Conservation (phyloP, 768 basidiomycete genomes). For the Amyloporia xantha region DNA sequence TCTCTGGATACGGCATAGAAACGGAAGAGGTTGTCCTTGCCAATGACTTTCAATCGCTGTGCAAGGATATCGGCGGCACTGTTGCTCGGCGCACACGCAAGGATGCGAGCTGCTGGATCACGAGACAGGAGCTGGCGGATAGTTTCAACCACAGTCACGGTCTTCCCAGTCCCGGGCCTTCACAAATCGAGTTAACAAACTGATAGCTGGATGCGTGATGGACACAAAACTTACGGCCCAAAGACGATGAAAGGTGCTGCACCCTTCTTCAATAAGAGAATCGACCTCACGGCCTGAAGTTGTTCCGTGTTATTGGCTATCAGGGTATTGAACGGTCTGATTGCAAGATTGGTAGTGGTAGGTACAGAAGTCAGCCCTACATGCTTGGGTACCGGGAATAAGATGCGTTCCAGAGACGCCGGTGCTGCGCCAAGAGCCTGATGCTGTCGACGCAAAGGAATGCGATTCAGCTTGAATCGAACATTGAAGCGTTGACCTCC, state of each 20-base stretch:
- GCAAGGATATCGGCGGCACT: constrained; percentile 60
- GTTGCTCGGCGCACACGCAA: constrained; percentile 65
- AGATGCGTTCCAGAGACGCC: constrained; percentile 30
- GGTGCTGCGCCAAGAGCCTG: constrained; percentile 39
- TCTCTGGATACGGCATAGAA: constrained; percentile 51
- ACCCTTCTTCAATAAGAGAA: constrained; percentile 38
- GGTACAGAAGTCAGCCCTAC: neutral
- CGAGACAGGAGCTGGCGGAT: constrained; percentile 46
- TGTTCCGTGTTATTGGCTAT: constrained; percentile 42
- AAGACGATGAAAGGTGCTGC: constrained; percentile 53
- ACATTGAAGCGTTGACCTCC: constrained; percentile 41
- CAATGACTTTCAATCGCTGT: constrained; percentile 31
- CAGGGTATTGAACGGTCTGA: constrained; percentile 19
- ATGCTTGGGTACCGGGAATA: constrained; percentile 35
- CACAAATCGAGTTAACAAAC: neutral
- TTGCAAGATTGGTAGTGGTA: constrained; percentile 15
- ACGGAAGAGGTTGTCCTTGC: constrained; percentile 40
- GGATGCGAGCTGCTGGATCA: constrained; percentile 38
- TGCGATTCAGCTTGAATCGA: constrained; percentile 49
- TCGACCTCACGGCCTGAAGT: constrained; percentile 43
- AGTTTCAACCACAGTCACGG: constrained; percentile 56
- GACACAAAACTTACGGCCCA: constrained; percentile 46
- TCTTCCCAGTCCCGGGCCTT: constrained; percentile 56
- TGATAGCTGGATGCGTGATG: neutral
- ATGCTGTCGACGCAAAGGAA: constrained; percentile 49